Percentiles rank a stretch among this genome's conserved stretches.
These are phyloP conservation scores for Vanderwaltozyma yarrowii DNA, from an alignment of 805 yeast species.

Conservation along the genomic window DNA sequence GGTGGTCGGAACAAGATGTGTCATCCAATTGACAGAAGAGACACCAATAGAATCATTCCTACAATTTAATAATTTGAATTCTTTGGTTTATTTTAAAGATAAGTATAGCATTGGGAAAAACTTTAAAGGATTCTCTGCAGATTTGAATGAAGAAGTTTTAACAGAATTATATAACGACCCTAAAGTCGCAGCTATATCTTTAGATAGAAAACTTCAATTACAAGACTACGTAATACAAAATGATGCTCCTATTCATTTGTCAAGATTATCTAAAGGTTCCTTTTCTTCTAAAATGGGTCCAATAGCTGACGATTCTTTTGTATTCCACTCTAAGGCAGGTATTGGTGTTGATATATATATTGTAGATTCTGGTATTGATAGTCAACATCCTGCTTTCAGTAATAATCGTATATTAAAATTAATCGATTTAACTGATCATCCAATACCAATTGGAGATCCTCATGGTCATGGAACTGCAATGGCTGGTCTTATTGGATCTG, in stretches of 20 bases:
- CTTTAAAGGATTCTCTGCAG: constrained; percentile 31
- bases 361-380: constrained; percentile 73
- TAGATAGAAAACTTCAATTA: constrained; percentile 28
- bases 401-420: constrained; percentile 41
- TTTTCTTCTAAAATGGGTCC: constrained; percentile 9
- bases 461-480: constrained; percentile 92
- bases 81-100: constrained; percentile 7
- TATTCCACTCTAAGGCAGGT: constrained; percentile 44
- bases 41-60: constrained; percentile 11
- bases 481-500: constrained; percentile 79
- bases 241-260: constrained; percentile 58
- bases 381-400: constrained; percentile 51
- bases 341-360: constrained; percentile 61
- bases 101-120: constrained; percentile 22
- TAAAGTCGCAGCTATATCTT: constrained; percentile 29
- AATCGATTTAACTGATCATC: constrained; percentile 35
- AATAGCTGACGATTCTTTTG: constrained; percentile 32
- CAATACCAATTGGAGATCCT: constrained; percentile 48
- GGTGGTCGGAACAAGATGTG: constrained; percentile 1
- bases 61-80: constrained; percentile 8
- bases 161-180: constrained; percentile 29
- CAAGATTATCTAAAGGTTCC: constrained; percentile 45
- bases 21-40: constrained; percentile 16
- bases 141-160: constrained; percentile 25
- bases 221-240: constrained; percentile 30